Conservation (phyloP, 176 grass and related monocot genomes). For the Puccinellia tenuiflora region DNA sequence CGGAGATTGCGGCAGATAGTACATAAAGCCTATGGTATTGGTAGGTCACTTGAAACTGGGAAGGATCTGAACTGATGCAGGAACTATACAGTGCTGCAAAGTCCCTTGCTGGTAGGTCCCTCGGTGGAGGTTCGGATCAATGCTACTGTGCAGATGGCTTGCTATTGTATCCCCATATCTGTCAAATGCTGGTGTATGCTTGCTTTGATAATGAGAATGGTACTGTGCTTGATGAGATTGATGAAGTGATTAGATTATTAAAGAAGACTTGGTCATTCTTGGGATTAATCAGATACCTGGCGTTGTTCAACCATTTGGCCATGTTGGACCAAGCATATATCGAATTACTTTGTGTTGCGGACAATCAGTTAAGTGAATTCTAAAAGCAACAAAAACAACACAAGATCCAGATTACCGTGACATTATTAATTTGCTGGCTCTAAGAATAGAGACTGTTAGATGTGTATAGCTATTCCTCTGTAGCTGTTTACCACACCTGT, state of each 20-base stretch:
- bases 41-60: constrained; percentile 53
- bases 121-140: constrained; percentile 52
- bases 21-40: constrained; percentile 26
- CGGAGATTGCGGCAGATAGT: constrained; percentile 56
- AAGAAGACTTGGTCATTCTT: constrained; percentile 61
- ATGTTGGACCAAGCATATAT: constrained; percentile 54
- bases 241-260: too few relatives aligned
- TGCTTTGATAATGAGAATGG: constrained; percentile 67
- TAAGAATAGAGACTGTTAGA: neutral
- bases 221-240: constrained; percentile 65
- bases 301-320: constrained; percentile 61
- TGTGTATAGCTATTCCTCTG: too few relatives aligned
- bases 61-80: constrained; percentile 75
- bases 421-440: neutral
- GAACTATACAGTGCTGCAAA: constrained; percentile 47
- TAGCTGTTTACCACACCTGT: too few relatives aligned
- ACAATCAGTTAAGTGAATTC: constrained; percentile 53
- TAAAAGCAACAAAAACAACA: constrained; percentile 53
- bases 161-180: constrained; percentile 60
- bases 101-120: constrained; percentile 43
- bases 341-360: constrained; percentile 52
- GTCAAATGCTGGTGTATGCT: constrained; percentile 64
- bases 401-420: constrained; percentile 71
- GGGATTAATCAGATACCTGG: constrained; percentile 70
- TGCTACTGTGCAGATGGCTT: constrained; percentile 75